Conservation (phyloP, 768 basidiomycete species). For the Pisolithus tinctorius region DNA sequence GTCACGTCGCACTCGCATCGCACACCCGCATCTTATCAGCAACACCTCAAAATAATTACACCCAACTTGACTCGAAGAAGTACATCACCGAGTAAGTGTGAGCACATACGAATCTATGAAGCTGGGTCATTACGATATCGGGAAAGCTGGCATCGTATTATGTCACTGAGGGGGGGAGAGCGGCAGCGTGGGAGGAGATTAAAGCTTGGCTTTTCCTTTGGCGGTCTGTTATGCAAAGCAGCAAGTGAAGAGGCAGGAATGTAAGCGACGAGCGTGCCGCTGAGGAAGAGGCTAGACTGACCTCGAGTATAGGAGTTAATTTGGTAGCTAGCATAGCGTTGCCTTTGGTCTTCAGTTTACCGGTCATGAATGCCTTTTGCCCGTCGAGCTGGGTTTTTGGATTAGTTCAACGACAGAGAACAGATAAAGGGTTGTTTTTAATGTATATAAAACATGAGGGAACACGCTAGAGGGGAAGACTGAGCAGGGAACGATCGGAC, state of each 20-base stretch:
- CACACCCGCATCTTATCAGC: no score
- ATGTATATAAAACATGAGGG: not conserved
- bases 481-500: not conserved
- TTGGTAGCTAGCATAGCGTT: conserved; percentile 95
- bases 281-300: conserved; percentile 20
- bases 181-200: conserved; percentile 2
- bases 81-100: no score
- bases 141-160: no score
- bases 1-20: no score
- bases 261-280: not conserved
- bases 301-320: conserved; percentile 78
- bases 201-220: conserved; percentile 38
- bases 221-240: conserved; percentile 17
- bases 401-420: not conserved
- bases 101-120: no score
- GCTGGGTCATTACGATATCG: no score
- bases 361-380: conserved; percentile 95
- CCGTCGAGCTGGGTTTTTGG: conserved; percentile 58
- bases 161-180: no score
- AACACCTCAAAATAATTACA: no score
- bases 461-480: not conserved
- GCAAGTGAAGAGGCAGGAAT: not conserved
- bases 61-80: no score
- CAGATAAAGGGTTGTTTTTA: no score
- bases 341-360: conserved; percentile 86